These are phyloP conservation scores for Marchantia polymorpha DNA, from an alignment of 225 moss, liverwort and hornwort genomes.

Conservation along the genomic window DNA sequence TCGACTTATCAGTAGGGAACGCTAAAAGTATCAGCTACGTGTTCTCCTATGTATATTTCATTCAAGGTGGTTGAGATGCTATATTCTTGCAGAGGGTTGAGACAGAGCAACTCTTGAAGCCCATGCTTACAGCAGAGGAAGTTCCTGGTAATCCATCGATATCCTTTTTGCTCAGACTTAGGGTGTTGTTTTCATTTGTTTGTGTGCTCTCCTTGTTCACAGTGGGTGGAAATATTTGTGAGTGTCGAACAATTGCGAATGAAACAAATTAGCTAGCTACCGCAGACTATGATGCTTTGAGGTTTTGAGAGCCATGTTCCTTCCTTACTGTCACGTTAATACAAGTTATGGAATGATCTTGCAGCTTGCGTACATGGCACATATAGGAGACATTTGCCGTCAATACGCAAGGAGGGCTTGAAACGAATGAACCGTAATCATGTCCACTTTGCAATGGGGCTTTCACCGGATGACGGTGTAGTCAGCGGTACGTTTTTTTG, in stretches of 20 bases:
- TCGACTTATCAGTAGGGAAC: background rate
- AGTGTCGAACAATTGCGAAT: too few relatives aligned
- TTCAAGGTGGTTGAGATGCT: too few relatives aligned
- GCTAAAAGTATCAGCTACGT: background rate
- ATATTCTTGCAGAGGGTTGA: constrained; percentile 53
- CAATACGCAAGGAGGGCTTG: constrained; percentile 62
- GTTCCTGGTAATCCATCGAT: constrained; percentile 50
- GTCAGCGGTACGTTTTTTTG: constrained; percentile 64
- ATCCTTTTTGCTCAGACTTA: background rate
- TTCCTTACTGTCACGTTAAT: too few relatives aligned
- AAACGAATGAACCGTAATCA: constrained; percentile 76
- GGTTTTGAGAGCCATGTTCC: too few relatives aligned
- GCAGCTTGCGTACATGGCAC: constrained; percentile 93
- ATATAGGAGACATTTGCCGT: constrained; percentile 37
- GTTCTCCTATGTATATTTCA: too few relatives aligned
- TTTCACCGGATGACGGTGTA: constrained; percentile 53
- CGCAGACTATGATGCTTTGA: too few relatives aligned
- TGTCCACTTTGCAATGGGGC: constrained; percentile 83
- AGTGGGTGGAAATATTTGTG: too few relatives aligned
- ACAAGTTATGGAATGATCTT: background rate
- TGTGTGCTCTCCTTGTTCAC: too few relatives aligned
- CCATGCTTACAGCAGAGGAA: constrained; percentile 46
- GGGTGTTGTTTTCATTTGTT: background rate
- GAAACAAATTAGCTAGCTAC: too few relatives aligned
- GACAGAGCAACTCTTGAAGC: constrained; percentile 52